phyloP scores from a whole-genome alignment of 2,329 filamentous ascomycete genomes.

The Calonectria ilicicola region DNA sequence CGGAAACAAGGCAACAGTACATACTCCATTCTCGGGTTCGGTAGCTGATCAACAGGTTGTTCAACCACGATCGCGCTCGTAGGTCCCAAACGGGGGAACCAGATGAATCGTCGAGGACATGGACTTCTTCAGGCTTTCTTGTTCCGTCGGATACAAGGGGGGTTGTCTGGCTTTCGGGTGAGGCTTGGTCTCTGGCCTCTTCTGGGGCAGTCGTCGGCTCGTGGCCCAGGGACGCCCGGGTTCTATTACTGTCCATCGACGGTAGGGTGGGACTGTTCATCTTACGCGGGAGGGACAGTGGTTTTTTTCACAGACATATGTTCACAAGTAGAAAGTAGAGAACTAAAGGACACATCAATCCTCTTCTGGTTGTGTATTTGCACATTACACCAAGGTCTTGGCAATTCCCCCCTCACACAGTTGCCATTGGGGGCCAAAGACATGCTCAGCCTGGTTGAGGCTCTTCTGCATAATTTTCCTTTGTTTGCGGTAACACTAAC shows the following conservation, averaged over 20 bases:
- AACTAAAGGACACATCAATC: not conserved
- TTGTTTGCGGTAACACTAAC: too few relatives aligned
- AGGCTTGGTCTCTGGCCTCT: not conserved
- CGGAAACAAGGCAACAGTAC: not conserved
- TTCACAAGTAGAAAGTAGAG: not conserved
- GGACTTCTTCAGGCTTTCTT: not conserved
- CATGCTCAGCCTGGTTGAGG: not conserved
- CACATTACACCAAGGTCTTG: not conserved
- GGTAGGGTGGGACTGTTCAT: not conserved
- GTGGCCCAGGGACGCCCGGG: not conserved
- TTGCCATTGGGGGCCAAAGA: not conserved
- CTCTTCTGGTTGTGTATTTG: too few relatives aligned
- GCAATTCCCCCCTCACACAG: not conserved
- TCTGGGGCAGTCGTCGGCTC: not conserved
- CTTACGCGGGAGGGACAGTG: too few relatives aligned
- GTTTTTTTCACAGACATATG: not conserved
- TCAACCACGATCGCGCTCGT: not conserved
- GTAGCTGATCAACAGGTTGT: not conserved
- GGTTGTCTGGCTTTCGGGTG: not conserved
- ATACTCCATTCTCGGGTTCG: slow-evolving; percentile 9
- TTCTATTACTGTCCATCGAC: not conserved
- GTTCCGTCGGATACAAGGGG: not conserved
- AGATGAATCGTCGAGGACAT: not conserved
- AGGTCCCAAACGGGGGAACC: not conserved
- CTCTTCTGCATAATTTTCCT: not conserved